Evolutionary conservation across 257 asterid species (phyloP).

Genomic region (Lantana camara): DNA sequence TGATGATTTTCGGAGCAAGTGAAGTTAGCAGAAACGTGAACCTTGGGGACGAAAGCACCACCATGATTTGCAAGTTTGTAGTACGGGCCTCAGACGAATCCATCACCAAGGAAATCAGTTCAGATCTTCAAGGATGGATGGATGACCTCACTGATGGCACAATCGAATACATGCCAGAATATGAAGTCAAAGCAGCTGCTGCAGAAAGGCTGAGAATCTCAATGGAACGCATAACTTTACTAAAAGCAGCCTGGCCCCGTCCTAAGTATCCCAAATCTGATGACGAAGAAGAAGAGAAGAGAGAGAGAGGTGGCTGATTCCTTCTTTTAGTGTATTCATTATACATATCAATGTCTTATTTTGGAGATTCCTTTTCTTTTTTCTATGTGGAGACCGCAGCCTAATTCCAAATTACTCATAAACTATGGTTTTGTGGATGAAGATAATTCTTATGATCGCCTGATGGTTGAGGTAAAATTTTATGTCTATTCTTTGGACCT

Average conservation of each 20-base stretch:
- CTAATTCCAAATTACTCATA: constrained; percentile 87
- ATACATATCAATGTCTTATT: constrained; percentile 23
- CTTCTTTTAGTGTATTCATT: constrained; percentile 17
- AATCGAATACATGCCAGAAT: constrained; percentile 89
- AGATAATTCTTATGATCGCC: constrained; percentile 84
- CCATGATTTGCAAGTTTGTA: constrained; percentile 93
- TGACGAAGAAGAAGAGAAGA: constrained; percentile 39
- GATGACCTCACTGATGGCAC: constrained; percentile 93
- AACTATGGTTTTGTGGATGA: constrained; percentile 99
- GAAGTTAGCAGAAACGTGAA: constrained; percentile 98
- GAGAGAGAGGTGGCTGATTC: background rate
- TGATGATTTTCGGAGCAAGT: constrained; percentile 96
- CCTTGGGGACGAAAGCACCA: constrained; percentile 93
- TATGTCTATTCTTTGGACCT: no score
- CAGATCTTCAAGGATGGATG: constrained; percentile 94
- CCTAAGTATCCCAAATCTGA: constrained; percentile 62
- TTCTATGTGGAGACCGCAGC: constrained; percentile 94
- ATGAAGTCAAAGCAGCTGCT: constrained; percentile 87
- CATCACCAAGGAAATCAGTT: constrained; percentile 78
- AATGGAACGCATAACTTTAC: constrained; percentile 83
- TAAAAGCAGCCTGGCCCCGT: constrained; percentile 83
- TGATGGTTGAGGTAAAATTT: no score
- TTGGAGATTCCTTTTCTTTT: constrained; percentile 28
- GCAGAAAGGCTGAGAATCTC: constrained; percentile 83
- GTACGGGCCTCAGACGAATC: constrained; percentile 92